Evolutionary conservation across 2,329 filamentous ascomycete species (phyloP).

Genomic region (Domatiomyces globalis): DNA sequence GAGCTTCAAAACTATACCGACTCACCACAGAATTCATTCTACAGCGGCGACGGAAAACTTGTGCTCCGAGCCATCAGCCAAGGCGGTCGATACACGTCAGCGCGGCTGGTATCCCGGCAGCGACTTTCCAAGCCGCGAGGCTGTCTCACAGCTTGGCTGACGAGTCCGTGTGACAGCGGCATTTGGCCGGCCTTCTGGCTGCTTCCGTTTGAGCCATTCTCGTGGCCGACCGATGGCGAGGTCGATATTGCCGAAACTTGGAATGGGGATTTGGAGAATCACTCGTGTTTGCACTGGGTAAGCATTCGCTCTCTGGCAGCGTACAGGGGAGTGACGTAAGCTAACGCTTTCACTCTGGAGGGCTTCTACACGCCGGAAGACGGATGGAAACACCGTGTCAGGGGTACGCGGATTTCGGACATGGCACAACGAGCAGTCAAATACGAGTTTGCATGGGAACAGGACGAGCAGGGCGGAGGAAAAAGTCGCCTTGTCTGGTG

Average conservation of each 20-base stretch:
- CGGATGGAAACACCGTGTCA: slow-evolving; percentile 15
- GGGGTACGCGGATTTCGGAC: slow-evolving; percentile 10
- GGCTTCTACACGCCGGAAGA: slow-evolving; percentile 15
- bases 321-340: not conserved
- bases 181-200: slow-evolving; percentile 20
- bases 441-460: slow-evolving; percentile 17
- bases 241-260: slow-evolving; percentile 18
- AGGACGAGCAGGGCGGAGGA: slow-evolving; percentile 4
- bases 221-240: slow-evolving; percentile 17
- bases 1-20: slow-evolving; percentile 16
- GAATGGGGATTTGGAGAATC: slow-evolving; percentile 16
- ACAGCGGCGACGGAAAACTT: slow-evolving; percentile 13
- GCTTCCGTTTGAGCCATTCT: slow-evolving; percentile 16
- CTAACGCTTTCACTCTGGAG: not conserved
- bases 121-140: slow-evolving; percentile 12
- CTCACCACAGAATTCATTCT: slow-evolving; percentile 2
- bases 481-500: slow-evolving; percentile 14
- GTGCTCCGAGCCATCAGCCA: slow-evolving; percentile 14
- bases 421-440: slow-evolving; percentile 12
- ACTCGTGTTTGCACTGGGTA: slow-evolving; percentile 16
- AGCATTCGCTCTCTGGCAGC: not conserved
- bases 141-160: slow-evolving; percentile 14
- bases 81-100: slow-evolving; percentile 14
- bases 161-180: slow-evolving; percentile 10
- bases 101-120: slow-evolving; percentile 15